Evolutionary conservation across 129 eudicot species (phyloP), one percentile per base, ranked within the genome.

Genomic region (Lactuca sativa): DNA sequence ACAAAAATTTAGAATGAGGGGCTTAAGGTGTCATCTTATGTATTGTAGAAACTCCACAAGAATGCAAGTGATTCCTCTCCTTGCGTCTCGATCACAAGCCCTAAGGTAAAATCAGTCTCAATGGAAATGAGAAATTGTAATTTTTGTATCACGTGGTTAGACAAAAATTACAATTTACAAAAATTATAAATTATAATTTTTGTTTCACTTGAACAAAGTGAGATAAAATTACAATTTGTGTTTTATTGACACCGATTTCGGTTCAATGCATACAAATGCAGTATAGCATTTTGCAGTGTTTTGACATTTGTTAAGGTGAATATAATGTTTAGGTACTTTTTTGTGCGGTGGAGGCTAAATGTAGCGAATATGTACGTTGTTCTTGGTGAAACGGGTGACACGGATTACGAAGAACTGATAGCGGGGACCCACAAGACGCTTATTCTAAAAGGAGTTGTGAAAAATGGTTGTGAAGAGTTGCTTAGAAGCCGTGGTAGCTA

Each of bases 51-150:
- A 84, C 77, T 86, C 95, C 6, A 88, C 95, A 66, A 82, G 95
- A 77, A 81, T 88, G 89, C 97, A 92, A 84, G 89, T 82, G 4
- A 79, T 92, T 64, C 96, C 97, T 67, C 89, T 92, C 59, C 91
- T 88, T 30, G 95, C 97, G 43, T 92, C 97, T 84, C 95, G 97
- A 54, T 80, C 97, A 43, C 97, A 88, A 77, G 97, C 97, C 69
- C 86, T 92, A 10, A 88, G 97, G 97, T 91, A 87, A 69, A 60
- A 34, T 6, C 3, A 1, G 15, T 54, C 37, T 41, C 44, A 25
- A 25, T 25, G 30, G 0, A 25, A 25, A 1, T 25, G 30, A 25
- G 30, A 56, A 56, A 31, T 41, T 33, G 18, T 21, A 21, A 21
- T 21, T 21, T 21, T 21, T 21, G 21, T 21, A 21, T 21, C 21